phyloP scores from a whole-genome alignment of 495 filamentous ascomycete species.

The Neohortaea acidophila region DNA sequence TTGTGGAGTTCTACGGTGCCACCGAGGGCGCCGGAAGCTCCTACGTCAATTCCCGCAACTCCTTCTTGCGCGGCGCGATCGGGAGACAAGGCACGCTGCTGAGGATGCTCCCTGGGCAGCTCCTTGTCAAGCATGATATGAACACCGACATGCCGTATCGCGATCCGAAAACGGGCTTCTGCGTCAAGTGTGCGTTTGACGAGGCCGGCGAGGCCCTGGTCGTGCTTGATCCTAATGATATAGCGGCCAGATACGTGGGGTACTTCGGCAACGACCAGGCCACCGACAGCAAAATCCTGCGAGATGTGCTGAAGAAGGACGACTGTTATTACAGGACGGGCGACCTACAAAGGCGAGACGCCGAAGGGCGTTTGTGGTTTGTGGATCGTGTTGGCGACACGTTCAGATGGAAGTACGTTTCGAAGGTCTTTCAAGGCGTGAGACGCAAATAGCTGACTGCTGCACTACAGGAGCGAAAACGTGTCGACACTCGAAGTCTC shows the following conservation, averaged over 20 bases:
- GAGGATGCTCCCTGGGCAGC: conserved; percentile 32
- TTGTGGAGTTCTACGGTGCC: conserved; percentile 81
- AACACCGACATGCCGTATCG: conserved; percentile 56
- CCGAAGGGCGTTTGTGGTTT: conserved; percentile 66
- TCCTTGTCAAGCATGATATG: conserved; percentile 57
- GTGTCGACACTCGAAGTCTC: conserved; percentile 66
- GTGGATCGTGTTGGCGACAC: conserved; percentile 63
- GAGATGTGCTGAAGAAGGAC: conserved; percentile 56
- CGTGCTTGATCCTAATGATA: conserved; percentile 49
- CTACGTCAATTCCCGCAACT: conserved; percentile 65
- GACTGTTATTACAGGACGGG: conserved; percentile 64
- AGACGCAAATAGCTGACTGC: conserved; percentile 24
- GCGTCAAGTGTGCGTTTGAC: conserved; percentile 40
- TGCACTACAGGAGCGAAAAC: conserved; percentile 63
- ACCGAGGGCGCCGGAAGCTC: conserved; percentile 63
- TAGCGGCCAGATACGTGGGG: conserved; percentile 45
- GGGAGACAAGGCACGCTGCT: conserved; percentile 48
- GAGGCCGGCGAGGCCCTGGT: conserved; percentile 73
- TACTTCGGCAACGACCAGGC: conserved; percentile 55
- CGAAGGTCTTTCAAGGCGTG: background rate
- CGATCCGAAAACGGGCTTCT: conserved; percentile 58
- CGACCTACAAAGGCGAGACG: conserved; percentile 49
- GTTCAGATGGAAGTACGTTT: too few relatives aligned
- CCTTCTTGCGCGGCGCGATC: conserved; percentile 64
- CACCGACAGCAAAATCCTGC: conserved; percentile 51